These are phyloP conservation scores for Jacaranda copaia DNA, from an alignment of 257 asterid species.

Conservation along the genomic window DNA sequence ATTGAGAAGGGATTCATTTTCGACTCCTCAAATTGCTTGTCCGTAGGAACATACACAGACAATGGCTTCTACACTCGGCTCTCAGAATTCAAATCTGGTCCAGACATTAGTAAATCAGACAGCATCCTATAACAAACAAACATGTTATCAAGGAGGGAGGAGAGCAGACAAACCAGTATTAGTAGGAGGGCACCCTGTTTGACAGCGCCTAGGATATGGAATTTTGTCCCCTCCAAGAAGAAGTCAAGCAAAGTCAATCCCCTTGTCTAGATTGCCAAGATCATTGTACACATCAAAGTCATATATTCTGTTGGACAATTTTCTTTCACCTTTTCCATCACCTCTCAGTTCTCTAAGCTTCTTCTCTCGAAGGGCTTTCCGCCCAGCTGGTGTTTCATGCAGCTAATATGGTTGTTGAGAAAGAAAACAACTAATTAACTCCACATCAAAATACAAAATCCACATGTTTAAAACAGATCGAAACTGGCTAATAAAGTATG, in stretches of 20 bases:
- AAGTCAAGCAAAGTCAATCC: slow-evolving; percentile 83
- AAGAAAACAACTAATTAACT: not conserved
- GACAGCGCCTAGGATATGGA: slow-evolving; percentile 90
- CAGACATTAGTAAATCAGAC: too few species aligned
- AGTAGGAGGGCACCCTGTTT: slow-evolving; percentile 78
- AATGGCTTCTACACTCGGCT: too few species aligned
- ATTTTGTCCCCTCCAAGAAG: slow-evolving; percentile 68
- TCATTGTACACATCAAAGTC: slow-evolving; percentile 88
- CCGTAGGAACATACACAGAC: too few species aligned
- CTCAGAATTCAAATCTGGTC: too few species aligned
- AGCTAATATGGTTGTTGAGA: slow-evolving; percentile 84
- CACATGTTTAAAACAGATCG: slow-evolving; percentile 22
- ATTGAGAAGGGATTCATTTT: too few species aligned
- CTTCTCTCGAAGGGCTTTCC: slow-evolving; percentile 70
- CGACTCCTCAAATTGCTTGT: too few species aligned
- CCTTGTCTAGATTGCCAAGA: slow-evolving; percentile 92
- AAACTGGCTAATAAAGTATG: not conserved
- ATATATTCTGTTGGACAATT: slow-evolving; percentile 78
- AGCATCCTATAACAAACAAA: too few species aligned
- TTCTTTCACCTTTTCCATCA: slow-evolving; percentile 78
- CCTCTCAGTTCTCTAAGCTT: too few species aligned
- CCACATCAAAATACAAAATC: not conserved
- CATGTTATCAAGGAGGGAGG: too few species aligned
- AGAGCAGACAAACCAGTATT: slow-evolving; percentile 59
- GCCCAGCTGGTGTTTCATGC: slow-evolving; percentile 83